A percentile compares a stretch with the other conserved stretches of the same genome.
These are phyloP conservation scores for Pleurotus djamor DNA, from an alignment of 768 basidiomycete genomes.

Conservation along the genomic window DNA sequence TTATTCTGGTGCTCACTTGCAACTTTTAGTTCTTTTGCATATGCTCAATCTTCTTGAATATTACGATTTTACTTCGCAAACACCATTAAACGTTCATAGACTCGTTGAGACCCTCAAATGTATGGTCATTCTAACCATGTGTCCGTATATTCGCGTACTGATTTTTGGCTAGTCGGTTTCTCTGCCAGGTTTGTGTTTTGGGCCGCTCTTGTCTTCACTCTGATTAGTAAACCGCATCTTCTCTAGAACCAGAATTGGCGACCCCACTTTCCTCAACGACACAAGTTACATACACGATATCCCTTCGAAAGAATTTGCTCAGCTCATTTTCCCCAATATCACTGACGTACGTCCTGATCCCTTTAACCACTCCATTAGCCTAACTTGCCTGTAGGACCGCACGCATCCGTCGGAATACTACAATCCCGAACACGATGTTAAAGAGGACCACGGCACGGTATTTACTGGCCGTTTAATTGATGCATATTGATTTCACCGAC, in stretches of 20 bases:
- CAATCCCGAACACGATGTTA: slow-evolving; percentile 75
- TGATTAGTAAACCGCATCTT: not conserved
- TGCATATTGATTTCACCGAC: no score
- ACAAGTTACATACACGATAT: slow-evolving; percentile 59
- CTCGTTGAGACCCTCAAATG: slow-evolving; percentile 84
- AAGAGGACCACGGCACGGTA: slow-evolving; percentile 86
- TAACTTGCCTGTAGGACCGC: slow-evolving; percentile 46
- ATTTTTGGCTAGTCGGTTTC: slow-evolving; percentile 32
- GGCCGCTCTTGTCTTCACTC: not conserved
- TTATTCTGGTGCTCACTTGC: not conserved
- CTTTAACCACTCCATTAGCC: not conserved
- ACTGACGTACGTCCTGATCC: slow-evolving; percentile 64
- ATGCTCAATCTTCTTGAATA: slow-evolving; percentile 89
- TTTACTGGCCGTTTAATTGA: slow-evolving; percentile 16
- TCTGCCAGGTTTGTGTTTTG: slow-evolving; percentile 35
- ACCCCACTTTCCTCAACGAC: slow-evolving; percentile 67
- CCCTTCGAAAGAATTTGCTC: slow-evolving; percentile 66
- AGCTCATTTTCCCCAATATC: slow-evolving; percentile 59
- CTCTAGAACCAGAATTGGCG: slow-evolving; percentile 76
- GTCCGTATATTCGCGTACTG: not conserved
- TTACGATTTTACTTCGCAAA: slow-evolving; percentile 50
- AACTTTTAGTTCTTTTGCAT: slow-evolving; percentile 65
- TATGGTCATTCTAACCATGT: not conserved
- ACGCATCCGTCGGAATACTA: slow-evolving; percentile 87
- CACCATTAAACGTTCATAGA: slow-evolving; percentile 72